These are phyloP conservation scores for Durotheca rogersii DNA, from an alignment of 495 filamentous ascomycete species.

Conservation along the genomic window DNA sequence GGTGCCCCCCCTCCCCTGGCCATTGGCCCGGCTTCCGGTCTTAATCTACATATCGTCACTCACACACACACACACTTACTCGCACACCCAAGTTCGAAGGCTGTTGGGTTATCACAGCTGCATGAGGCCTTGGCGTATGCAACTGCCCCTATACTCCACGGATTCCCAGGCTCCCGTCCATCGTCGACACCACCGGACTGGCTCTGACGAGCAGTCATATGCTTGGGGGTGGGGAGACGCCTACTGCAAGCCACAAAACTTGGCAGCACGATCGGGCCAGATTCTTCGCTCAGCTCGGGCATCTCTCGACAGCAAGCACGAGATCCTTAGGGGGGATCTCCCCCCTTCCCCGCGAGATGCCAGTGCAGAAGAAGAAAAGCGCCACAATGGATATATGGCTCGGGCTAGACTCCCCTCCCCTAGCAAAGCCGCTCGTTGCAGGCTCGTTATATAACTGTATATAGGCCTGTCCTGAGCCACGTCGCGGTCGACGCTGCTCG, in stretches of 20 bases:
- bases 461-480: too few species aligned
- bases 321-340: too few species aligned
- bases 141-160: too few species aligned
- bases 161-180: too few species aligned
- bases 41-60: neutral
- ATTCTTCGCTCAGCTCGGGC: neutral
- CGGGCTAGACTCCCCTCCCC: too few species aligned
- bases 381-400: too few species aligned
- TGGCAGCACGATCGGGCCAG: slow-evolving; percentile 15
- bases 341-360: too few species aligned
- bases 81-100: slow-evolving; percentile 1
- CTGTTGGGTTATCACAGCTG: slow-evolving; percentile 6
- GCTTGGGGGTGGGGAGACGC: slow-evolving; percentile 11
- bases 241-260: slow-evolving; percentile 15
- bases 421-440: too few species aligned
- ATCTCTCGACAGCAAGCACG: neutral
- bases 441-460: too few species aligned
- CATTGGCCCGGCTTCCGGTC: neutral
- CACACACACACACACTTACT: slow-evolving; percentile 1
- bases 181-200: slow-evolving; percentile 1
- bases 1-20: neutral
- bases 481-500: too few species aligned
- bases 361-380: too few species aligned
- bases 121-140: slow-evolving; percentile 15
- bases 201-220: neutral